These are phyloP conservation scores for Phialophora expanda DNA, from an alignment of 2,329 filamentous ascomycete species.

Conservation along the genomic window DNA sequence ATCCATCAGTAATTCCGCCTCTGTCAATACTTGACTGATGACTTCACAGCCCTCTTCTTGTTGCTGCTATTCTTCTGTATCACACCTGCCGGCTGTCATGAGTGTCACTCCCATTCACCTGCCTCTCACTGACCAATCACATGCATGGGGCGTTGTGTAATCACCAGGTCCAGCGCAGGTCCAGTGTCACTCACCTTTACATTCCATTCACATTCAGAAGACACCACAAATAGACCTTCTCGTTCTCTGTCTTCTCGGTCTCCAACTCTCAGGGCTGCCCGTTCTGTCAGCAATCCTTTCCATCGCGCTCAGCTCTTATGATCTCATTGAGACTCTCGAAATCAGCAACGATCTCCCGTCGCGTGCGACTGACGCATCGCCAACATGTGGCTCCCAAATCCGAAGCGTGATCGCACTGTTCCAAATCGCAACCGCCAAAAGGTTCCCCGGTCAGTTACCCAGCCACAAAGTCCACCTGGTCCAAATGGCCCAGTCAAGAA, in stretches of 20 bases:
- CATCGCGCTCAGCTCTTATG: not conserved
- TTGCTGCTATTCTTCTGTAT: not conserved
- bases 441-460: constrained; percentile 18
- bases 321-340: not conserved
- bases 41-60: not conserved
- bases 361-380: not conserved
- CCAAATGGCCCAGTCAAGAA: not conserved
- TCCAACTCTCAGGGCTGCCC: not conserved
- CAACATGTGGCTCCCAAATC: constrained; percentile 1
- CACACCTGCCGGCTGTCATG: not conserved
- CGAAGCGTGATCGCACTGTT: constrained; percentile 19
- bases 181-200: not conserved
- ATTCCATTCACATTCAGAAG: not conserved
- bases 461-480: constrained; percentile 3
- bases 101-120: not conserved
- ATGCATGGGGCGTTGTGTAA: not conserved
- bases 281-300: not conserved
- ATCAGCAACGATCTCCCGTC: not conserved
- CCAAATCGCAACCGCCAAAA: constrained; percentile 24
- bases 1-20: not conserved
- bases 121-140: not conserved
- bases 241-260: not conserved
- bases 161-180: not conserved
- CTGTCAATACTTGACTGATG: not conserved
- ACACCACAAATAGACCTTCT: not conserved